Conservation (phyloP, 495 filamentous ascomycete genomes). For the Letharia columbiana region DNA sequence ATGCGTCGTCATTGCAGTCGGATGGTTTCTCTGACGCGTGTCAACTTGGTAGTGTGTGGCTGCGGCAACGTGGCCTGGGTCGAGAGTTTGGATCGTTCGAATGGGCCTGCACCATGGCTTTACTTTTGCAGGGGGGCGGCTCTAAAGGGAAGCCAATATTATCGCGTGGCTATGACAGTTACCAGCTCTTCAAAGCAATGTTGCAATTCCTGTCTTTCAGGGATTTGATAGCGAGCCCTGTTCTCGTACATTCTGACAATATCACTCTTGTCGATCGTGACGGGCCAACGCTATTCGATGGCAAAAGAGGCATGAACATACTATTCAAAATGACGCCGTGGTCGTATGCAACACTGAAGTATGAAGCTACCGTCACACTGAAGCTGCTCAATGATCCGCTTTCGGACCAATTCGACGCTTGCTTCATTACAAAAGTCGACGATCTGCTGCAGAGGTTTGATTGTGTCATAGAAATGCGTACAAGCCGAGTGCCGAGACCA, state of each 20-base stretch:
- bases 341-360: constrained; percentile 63
- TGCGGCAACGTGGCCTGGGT: constrained; percentile 79
- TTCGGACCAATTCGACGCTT: constrained; percentile 70
- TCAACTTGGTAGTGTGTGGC: constrained; percentile 77
- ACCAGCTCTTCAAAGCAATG: constrained; percentile 88
- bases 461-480: constrained; percentile 33
- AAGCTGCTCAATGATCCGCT: constrained; percentile 63
- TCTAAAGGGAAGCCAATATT: constrained; percentile 60
- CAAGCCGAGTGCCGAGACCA: neutral
- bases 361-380: constrained; percentile 63
- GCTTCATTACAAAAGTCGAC: constrained; percentile 69
- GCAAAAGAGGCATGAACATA: constrained; percentile 63
- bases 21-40: constrained; percentile 71
- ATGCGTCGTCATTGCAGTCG: constrained; percentile 56
- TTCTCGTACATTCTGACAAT: constrained; percentile 42
- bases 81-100: constrained; percentile 94
- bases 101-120: constrained; percentile 69
- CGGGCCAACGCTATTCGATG: constrained; percentile 52
- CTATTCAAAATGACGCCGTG: constrained; percentile 86
- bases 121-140: constrained; percentile 69
- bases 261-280: constrained; percentile 29
- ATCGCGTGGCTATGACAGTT: constrained; percentile 72
- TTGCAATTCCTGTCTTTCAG: constrained; percentile 71
- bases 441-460: constrained; percentile 66
- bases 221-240: constrained; percentile 56